phyloP scores from a whole-genome alignment of 805 yeast species.

The Kodamaea hsintzibuensis region DNA sequence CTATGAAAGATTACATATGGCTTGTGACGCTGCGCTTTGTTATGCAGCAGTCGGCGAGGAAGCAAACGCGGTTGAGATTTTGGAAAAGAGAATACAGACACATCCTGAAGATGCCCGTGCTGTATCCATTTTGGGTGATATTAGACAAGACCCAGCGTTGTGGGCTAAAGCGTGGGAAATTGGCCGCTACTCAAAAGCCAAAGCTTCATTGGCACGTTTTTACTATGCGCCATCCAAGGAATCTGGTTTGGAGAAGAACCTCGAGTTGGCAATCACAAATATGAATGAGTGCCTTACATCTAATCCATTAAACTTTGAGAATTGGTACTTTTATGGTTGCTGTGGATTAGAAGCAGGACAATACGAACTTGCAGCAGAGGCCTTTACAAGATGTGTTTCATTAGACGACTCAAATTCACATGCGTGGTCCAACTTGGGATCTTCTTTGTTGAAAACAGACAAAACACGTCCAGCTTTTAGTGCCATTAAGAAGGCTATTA shows the following conservation, averaged over 20 bases:
- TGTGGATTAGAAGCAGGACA: slow-evolving; percentile 73
- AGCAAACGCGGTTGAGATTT: slow-evolving; percentile 59
- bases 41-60: slow-evolving; percentile 82
- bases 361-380: slow-evolving; percentile 81
- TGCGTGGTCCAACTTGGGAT: slow-evolving; percentile 91
- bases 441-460: slow-evolving; percentile 65
- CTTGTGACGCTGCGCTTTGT: slow-evolving; percentile 86
- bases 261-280: slow-evolving; percentile 58
- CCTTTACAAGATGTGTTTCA: slow-evolving; percentile 87
- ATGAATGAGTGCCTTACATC: slow-evolving; percentile 72
- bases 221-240: slow-evolving; percentile 63
- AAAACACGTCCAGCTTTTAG: slow-evolving; percentile 78
- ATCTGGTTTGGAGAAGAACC: slow-evolving; percentile 52
- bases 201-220: slow-evolving; percentile 75
- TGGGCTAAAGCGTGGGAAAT: slow-evolving; percentile 90
- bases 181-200: slow-evolving; percentile 82
- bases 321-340: slow-evolving; percentile 94
- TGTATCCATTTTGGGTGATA: slow-evolving; percentile 80
- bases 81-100: slow-evolving; percentile 51
- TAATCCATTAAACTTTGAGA: slow-evolving; percentile 72
- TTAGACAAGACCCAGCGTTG: slow-evolving; percentile 67
- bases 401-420: slow-evolving; percentile 77
- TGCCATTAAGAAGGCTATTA: slow-evolving; percentile 79
- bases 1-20: slow-evolving; percentile 73
- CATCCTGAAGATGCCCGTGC: slow-evolving; percentile 83